Percentiles rank a stretch among this genome's conserved stretches.
These are phyloP conservation scores for Rhodocollybia butyracea DNA, from an alignment of 768 basidiomycete genomes.

Conservation along the genomic window DNA sequence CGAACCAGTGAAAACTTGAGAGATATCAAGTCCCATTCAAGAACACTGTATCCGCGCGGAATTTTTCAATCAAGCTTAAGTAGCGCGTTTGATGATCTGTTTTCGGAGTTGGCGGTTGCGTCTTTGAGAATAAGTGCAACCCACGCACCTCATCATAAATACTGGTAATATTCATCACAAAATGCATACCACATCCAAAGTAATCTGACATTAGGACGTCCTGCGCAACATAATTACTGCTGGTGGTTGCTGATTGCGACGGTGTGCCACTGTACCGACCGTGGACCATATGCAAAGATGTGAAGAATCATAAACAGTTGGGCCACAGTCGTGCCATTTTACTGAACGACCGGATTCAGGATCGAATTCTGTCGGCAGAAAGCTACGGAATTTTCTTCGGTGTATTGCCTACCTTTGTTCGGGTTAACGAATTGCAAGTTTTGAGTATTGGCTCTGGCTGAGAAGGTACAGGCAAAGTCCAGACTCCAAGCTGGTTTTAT, in stretches of 20 bases:
- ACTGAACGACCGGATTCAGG: slow-evolving; percentile 66
- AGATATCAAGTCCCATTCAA: slow-evolving; percentile 59
- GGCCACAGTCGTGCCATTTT: slow-evolving; percentile 99
- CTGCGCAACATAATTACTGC: slow-evolving; percentile 94
- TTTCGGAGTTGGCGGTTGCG: not conserved
- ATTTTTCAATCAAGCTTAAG: slow-evolving; percentile 71
- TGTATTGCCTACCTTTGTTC: slow-evolving; percentile 67
- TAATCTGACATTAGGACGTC: slow-evolving; percentile 92
- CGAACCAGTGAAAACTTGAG: slow-evolving; percentile 63
- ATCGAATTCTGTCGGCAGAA: slow-evolving; percentile 67
- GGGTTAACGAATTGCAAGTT: slow-evolving; percentile 91
- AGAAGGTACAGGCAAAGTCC: slow-evolving; percentile 46
- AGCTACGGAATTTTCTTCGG: not conserved
- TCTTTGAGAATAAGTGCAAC: not conserved
- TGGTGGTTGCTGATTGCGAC: slow-evolving; percentile 1
- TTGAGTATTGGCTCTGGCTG: slow-evolving; percentile 65
- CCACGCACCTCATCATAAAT: slow-evolving; percentile 92
- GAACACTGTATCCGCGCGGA: slow-evolving; percentile 47
- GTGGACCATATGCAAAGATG: slow-evolving; percentile 99
- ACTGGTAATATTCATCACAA: slow-evolving; percentile 99
- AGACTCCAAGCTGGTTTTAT: slow-evolving; percentile 59
- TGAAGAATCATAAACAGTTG: slow-evolving; percentile 98
- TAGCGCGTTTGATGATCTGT: slow-evolving; percentile 91
- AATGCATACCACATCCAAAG: slow-evolving; percentile 96
- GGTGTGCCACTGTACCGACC: slow-evolving; percentile 62